Evolutionary conservation across 257 asterid genomes (phyloP), one percentile per base, ranked within the genome.

Genomic region (Forsythia suspensa): DNA sequence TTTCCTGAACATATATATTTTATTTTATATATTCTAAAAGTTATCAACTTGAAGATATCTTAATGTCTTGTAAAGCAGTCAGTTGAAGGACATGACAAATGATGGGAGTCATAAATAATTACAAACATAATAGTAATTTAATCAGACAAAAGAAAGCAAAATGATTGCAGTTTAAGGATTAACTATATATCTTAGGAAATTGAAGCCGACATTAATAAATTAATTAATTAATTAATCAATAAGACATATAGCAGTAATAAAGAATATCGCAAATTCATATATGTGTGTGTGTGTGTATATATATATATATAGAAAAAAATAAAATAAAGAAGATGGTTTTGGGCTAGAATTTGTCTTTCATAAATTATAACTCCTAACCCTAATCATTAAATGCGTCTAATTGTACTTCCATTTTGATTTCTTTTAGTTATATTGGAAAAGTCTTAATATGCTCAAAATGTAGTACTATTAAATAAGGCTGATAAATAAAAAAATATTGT

Each of bases 51-150:
- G 84, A 46, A 77, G 34, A 74, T 72, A 81, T 86, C 81, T 81
- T 75, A 6, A 61, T 73, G 89, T 81, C 83, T 81, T 80, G 77
- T 83, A 79, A 83, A 84, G 89, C 71, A 55, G 73, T 51, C 71
- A 77, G 73, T 76, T 42, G 67, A 73, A 78, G 81, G 75, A 71
- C 85, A 70, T 71, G 69, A 46, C 76, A 76, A 79, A 76, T 75
- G 77, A 80, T 82, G 73, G 63, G 59, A 81, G 67, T 68, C 74
- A 67, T 76, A 72, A 76, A 69, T 72, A 75, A 46, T 67, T 76
- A 52, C 74, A 16, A 51, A 29, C 37, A 70, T 34, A 11, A n/a
- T 75, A 71, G 24, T 84, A 71, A 36, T n/a, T 74, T 77, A 77
- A 77, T 77, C 59, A 29, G n/a, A 77, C 37, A 8, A 77, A 71